phyloP scores from a whole-genome alignment of 331 rosid genomes.

The Rhamnella rubrinervis region DNA sequence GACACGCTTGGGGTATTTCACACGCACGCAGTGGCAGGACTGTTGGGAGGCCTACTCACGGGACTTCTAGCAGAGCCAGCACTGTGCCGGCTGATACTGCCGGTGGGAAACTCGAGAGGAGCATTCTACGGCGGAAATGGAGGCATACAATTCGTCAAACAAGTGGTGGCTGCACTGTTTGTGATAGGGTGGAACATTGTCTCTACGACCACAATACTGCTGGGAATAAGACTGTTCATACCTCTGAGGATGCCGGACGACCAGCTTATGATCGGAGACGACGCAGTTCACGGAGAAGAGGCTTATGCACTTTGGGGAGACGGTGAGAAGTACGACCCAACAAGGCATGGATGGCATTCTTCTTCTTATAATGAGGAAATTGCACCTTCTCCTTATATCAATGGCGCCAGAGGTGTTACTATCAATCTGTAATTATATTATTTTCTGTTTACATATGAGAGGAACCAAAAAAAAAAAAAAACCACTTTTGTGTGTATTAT shows the following conservation, averaged over 20 bases:
- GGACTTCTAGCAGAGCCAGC: conserved; percentile 90
- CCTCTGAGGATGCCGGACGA: conserved; percentile 89
- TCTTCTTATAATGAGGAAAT: conserved; percentile 25
- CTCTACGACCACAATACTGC: conserved; percentile 74
- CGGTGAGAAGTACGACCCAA: conserved; percentile 86
- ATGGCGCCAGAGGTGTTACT: conserved; percentile 91
- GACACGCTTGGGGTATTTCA: conserved; percentile 92
- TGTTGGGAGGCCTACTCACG: conserved; percentile 82
- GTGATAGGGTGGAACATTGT: conserved; percentile 84
- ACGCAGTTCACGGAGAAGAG: conserved; percentile 93
- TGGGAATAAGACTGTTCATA: conserved; percentile 55
- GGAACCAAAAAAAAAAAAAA: neutral
- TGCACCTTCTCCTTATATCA: conserved; percentile 61
- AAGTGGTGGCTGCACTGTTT: conserved; percentile 67
- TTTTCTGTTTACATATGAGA: neutral
- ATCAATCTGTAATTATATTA: conserved; percentile 44
- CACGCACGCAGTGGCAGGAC: conserved; percentile 96
- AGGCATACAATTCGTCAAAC: conserved; percentile 68
- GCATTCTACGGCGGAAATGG: conserved; percentile 86
- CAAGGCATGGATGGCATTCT: conserved; percentile 56
- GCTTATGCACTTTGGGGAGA: conserved; percentile 99
- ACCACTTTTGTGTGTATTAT: too few relatives aligned
- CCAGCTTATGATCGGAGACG: conserved; percentile 76
- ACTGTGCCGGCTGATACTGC: conserved; percentile 55
- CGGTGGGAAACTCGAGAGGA: conserved; percentile 57